Conservation (phyloP, 805 yeast species). For the Candida yuanshanica region DNA sequence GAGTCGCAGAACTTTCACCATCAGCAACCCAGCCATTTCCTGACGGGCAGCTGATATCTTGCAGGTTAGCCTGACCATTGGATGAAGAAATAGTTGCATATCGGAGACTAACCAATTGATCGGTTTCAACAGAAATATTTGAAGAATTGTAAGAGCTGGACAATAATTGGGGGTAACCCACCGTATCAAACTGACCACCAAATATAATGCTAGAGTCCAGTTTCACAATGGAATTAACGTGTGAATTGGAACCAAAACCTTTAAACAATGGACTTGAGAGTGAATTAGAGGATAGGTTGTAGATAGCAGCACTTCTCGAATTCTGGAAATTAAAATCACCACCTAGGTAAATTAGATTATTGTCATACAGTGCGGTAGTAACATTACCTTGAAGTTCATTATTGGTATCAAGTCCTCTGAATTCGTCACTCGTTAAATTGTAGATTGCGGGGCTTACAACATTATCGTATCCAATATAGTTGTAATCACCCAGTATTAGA, state of each 20-base stretch:
- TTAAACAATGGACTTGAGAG: slow-evolving; percentile 56
- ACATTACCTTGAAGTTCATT: slow-evolving; percentile 32
- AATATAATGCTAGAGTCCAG: slow-evolving; percentile 56
- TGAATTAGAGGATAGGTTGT: slow-evolving; percentile 40
- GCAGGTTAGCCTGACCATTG: slow-evolving; percentile 28
- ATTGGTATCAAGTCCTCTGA: slow-evolving; percentile 23
- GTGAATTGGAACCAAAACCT: slow-evolving; percentile 63
- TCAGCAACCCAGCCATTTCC: slow-evolving; percentile 49
- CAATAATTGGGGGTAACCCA: slow-evolving; percentile 23
- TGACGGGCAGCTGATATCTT: slow-evolving; percentile 45
- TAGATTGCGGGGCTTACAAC: slow-evolving; percentile 28
- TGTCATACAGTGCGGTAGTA: slow-evolving; percentile 42
- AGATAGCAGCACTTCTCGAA: slow-evolving; percentile 57
- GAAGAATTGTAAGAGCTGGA: slow-evolving; percentile 32
- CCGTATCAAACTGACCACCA: slow-evolving; percentile 68
- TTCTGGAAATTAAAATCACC: slow-evolving; percentile 60
- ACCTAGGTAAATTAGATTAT: slow-evolving; percentile 61
- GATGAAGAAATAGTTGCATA: slow-evolving; percentile 46
- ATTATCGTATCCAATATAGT: slow-evolving; percentile 16
- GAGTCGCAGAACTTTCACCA: slow-evolving; percentile 50
- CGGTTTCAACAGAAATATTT: slow-evolving; percentile 41
- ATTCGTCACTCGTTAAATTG: slow-evolving; percentile 26
- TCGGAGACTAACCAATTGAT: slow-evolving; percentile 55
- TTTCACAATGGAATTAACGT: slow-evolving; percentile 56
- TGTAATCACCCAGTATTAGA: slow-evolving; percentile 25